Base-by-base conservation (phyloP, 2,329 filamentous ascomycete genomes). In the Neurospora sp. region DNA sequence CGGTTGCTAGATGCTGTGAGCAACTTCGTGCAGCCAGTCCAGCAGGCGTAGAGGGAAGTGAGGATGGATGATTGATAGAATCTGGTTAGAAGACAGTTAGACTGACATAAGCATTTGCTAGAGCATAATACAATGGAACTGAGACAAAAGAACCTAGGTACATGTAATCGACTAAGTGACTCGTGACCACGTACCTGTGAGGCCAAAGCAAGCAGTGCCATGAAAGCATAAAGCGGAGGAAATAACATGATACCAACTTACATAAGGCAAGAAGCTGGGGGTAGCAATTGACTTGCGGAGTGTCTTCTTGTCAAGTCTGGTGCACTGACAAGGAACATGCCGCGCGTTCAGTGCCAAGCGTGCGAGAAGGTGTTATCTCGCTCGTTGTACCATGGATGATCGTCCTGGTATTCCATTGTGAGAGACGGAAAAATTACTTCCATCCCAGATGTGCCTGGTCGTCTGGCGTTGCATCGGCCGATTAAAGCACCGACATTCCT, bases 391-490 rank as follows among this genome's bases (percentile, higher is more conserved):
- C 12, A 62, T 0, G 23, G 8, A 62, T 62, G 23, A 62, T 62
- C 8, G 6, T 33, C 23, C 3, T 33, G 12, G 23, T 62, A 33
- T 33, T 28, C 12, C 3, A 15, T 62, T 8, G 12, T 28, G 17
- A 39, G 2, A 40, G 23, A 41, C 66, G 72, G 73, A 68, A 73
- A 68, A 73, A 72, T 68, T 69, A 41, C 39, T 67, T 41, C 40
- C n/a, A n/a, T n/a, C n/a, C 52, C 69, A 28, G 70, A 68, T 52
- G 8, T 33, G 1, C 19, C 23, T 69, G 68, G 67, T 70, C 19
- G 5, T 6, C 39, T 70, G 66, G 68, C 23, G 70, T 74, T 65
- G 69, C 69, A 72, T 73, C 71, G 72, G 72, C 62, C 70, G 69
- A 70, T 41, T 71, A 72, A 71, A 72, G 65, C 68, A 71, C 71